Evolutionary conservation across 495 filamentous ascomycete genomes (phyloP), one percentile per base, ranked within the genome.

Genomic region (Opeltia flavorubescens): DNA sequence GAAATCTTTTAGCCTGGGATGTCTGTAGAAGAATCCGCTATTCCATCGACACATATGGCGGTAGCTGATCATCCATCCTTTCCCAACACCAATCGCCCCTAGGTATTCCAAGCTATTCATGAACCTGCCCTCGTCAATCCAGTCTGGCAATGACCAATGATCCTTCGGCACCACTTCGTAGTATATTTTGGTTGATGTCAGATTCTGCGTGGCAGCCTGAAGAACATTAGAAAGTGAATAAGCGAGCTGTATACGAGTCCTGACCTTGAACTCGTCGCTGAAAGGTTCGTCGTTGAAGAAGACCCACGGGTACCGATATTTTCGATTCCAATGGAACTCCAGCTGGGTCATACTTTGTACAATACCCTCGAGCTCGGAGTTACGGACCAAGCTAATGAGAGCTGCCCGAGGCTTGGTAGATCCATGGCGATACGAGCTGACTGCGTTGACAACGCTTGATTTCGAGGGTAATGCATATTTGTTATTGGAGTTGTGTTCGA

Each of bases 41-140:
- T 91, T 89, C 85, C 84, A 91, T 25, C 85, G 75, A 58, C 85
- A 91, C 85, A 91, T 91, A 62, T 91, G 80, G 57, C 88, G 66
- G 49, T 80, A 79, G 55, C 66, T 72, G 49, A 80, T 65, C 43
- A 71, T 62, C 66, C 66, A 72, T 3, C 65, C 70, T 50, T 72
- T 71, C 4, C 69, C 74, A 53, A 79, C 63, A 49, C 75, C 68
- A 58, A 73, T 65, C 30, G 69, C 61, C 46, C 75, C 67, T 26
- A 74, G 60, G 48, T 71, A 70, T 28, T 72, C 67, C 27, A 70
- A 58, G 31, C 66, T 65, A 23, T 71, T 71, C 58, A 69, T 69
- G 44, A 76, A 76, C 21, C 70, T 65, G 24, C 68, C 67, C 44
- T 71, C 65, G 55, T 81, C 76, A 47, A 81, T 68, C 59, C 66